Base-by-base conservation (phyloP, 179 eudicot species). In the Pouteria campechiana region DNA sequence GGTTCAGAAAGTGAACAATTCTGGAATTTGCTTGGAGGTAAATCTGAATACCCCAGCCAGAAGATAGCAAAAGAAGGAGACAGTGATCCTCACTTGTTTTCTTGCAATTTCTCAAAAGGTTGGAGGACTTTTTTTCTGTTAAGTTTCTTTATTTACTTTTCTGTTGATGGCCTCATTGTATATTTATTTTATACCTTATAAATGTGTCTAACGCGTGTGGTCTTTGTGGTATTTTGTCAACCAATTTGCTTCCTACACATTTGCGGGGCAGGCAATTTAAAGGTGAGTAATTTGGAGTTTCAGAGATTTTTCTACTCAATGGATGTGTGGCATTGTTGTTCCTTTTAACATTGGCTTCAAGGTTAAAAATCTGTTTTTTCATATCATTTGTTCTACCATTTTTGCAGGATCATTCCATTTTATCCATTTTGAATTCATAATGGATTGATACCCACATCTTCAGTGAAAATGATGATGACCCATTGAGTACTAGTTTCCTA, bases 1-100 rank as follows among this genome's bases (percentile, higher is more conserved):
- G 99, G 99, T 33, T 62, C 78, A 37, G 96, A 92, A 64, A 55
- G 75, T 30, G 89, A 83, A 19, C 86, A 67, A 28, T 92, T 87
- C 41, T 92, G 94, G 96, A 73, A 75, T 25, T 67, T 83, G 53
- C 46, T 92, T 42, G 96, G 99, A 32, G 83, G 74, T 30, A 87
- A 92, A 66, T 37, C 72, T 14, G 94, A 92, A 68, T 75, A 87
- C 52, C 46, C 81, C n/a, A 73, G 74, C 59, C 75, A 92, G 70
- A 92, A 83, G 67, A 67, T 75, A 51, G 72, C 56, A 11, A 83
- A 74, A 58, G 81, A 48, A 19, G 44, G 73, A 67, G 99, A 87
- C 74, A 74, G 63, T 24, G 99, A 87, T 68, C 85, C 96, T 51
- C 99, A 80, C 50, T 55, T 92, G 42, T 87, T 87, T 51, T 72